Evolutionary conservation across 2,329 filamentous ascomycete species (phyloP).

Genomic region (Diaporthe vexans): DNA sequence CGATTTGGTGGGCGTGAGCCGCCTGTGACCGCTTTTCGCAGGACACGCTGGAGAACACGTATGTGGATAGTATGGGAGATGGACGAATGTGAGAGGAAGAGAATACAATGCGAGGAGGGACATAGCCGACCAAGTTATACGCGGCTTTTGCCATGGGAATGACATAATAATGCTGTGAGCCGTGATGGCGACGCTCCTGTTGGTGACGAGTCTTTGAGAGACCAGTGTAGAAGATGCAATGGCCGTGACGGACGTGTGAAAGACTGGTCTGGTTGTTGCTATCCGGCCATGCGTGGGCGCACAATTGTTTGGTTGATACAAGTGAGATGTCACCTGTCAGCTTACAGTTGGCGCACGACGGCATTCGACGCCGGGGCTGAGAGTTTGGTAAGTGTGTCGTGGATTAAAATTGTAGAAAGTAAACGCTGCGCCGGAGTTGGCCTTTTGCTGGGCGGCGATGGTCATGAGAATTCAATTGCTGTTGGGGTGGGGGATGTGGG

Average conservation of each 20-base stretch:
- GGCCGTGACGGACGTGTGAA: not conserved
- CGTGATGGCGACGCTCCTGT: not conserved
- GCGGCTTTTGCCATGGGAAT: not conserved
- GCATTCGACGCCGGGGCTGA: not conserved
- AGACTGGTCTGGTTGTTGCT: not conserved
- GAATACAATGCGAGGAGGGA: not conserved
- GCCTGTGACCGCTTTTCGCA: not conserved
- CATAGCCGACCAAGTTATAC: not conserved
- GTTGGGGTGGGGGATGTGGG: too few relatives aligned
- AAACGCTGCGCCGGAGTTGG: not conserved
- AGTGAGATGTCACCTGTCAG: not conserved
- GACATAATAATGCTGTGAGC: not conserved
- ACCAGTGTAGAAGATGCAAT: too few relatives aligned
- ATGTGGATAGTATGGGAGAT: constrained; percentile 5
- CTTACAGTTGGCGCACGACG: not conserved
- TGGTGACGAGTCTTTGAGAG: not conserved
- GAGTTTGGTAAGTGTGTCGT: not conserved
- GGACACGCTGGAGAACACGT: not conserved
- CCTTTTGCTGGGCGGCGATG: not conserved
- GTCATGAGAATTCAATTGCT: not conserved
- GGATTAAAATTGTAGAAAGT: not conserved
- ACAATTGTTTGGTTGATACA: not conserved
- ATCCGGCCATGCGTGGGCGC: not conserved
- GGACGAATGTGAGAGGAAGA: not conserved
- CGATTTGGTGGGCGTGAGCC: too few relatives aligned